Conservation (phyloP, 2,329 filamentous ascomycete species). For the Pseudonectria buxi region DNA sequence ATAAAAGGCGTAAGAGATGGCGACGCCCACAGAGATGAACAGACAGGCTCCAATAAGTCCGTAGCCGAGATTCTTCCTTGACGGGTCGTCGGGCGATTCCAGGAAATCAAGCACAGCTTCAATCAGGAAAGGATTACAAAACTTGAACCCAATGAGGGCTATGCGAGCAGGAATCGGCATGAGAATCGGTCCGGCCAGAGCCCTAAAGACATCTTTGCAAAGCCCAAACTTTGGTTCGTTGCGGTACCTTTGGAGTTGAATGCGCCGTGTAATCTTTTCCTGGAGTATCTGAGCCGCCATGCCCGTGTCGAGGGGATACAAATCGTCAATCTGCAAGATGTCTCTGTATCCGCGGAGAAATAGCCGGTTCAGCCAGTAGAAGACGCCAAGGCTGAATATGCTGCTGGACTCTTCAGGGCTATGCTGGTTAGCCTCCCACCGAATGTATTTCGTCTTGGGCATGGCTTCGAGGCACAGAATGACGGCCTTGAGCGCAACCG, state of each 20-base stretch:
- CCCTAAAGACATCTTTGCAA: slow-evolving; percentile 20
- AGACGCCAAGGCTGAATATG: slow-evolving; percentile 25
- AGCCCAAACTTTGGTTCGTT: slow-evolving; percentile 22
- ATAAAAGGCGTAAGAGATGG: slow-evolving; percentile 33
- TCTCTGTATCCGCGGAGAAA: slow-evolving; percentile 29
- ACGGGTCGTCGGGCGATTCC: slow-evolving; percentile 10
- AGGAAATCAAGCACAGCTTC: slow-evolving; percentile 31
- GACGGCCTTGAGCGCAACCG: slow-evolving; percentile 28
- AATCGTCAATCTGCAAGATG: slow-evolving; percentile 25
- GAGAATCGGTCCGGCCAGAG: slow-evolving; percentile 27
- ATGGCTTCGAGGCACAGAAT: slow-evolving; percentile 32
- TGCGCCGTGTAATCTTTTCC: slow-evolving; percentile 8
- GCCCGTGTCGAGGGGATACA: slow-evolving; percentile 28
- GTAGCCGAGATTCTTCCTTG: slow-evolving; percentile 26
- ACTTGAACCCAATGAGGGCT: slow-evolving; percentile 33
- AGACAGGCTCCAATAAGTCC: slow-evolving; percentile 36
- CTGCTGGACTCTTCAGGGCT: slow-evolving; percentile 33
- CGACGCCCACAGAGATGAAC: slow-evolving; percentile 34
- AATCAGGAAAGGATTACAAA: slow-evolving; percentile 39
- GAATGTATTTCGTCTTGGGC: slow-evolving; percentile 32
- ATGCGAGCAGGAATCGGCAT: slow-evolving; percentile 31
- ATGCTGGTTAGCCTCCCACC: slow-evolving; percentile 29
- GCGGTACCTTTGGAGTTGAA: slow-evolving; percentile 19
- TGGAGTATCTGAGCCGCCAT: slow-evolving; percentile 19
- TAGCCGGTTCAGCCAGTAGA: slow-evolving; percentile 30